phyloP scores from a whole-genome alignment of 2,329 filamentous ascomycete species.

The Phialocephala subalpina region DNA sequence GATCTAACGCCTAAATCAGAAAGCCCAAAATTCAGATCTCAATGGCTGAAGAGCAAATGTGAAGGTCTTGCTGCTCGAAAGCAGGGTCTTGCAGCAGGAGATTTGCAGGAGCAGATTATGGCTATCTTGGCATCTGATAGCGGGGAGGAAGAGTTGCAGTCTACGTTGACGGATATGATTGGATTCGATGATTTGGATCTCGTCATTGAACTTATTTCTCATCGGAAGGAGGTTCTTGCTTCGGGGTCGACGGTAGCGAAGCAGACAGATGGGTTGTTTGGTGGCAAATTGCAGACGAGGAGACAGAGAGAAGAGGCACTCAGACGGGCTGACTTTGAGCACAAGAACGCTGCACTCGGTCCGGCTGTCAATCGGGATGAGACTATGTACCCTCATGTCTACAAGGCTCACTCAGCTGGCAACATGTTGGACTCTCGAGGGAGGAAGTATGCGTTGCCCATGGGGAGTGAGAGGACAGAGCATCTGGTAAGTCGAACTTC shows the following conservation, averaged over 20 bases:
- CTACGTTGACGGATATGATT: conserved; percentile 85
- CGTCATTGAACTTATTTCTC: conserved; percentile 86
- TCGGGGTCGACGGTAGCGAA: conserved; percentile 45
- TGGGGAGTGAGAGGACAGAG: conserved; percentile 76
- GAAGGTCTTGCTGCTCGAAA: conserved; percentile 68
- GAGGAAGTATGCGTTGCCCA: conserved; percentile 82
- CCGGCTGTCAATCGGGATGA: conserved; percentile 75
- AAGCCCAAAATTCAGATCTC: conserved; percentile 56
- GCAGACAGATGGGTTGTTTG: conserved; percentile 49
- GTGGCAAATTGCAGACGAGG: conserved; percentile 72
- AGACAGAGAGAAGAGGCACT: conserved; percentile 82
- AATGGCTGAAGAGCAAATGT: conserved; percentile 79
- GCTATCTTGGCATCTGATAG: conserved; percentile 74
- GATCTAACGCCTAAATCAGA: conserved; percentile 43
- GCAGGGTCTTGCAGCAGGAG: conserved; percentile 70
- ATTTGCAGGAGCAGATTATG: conserved; percentile 80
- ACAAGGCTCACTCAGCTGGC: conserved; percentile 82
- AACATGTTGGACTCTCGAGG: conserved; percentile 85
- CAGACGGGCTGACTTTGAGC: conserved; percentile 77
- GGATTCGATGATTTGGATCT: conserved; percentile 95
- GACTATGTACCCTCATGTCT: conserved; percentile 91
- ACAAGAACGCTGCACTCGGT: conserved; percentile 79
- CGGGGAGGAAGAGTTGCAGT: conserved; percentile 88
- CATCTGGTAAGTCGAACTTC: conserved; percentile 50
- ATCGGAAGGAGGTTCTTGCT: conserved; percentile 72